Evolutionary conservation across 2,329 filamentous ascomycete genomes (phyloP).

Genomic region (Fusarium palustre): DNA sequence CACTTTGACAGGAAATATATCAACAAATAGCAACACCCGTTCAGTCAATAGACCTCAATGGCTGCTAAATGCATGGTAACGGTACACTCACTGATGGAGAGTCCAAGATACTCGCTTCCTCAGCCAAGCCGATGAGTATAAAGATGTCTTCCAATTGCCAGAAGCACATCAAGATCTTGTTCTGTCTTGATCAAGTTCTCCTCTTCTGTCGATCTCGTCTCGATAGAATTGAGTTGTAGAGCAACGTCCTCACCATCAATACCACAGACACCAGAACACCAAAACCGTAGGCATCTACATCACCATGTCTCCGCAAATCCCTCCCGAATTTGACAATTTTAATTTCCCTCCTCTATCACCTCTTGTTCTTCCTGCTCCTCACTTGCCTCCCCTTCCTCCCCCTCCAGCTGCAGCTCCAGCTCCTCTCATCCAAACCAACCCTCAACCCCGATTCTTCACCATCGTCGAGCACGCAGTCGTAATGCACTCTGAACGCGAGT

Average conservation of each 20-base stretch:
- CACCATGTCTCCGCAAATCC: not conserved
- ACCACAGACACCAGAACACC: not conserved
- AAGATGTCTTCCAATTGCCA: not conserved
- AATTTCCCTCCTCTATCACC: not conserved
- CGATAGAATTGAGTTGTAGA: not conserved
- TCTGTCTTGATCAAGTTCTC: accelerated
- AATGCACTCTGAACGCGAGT: not conserved
- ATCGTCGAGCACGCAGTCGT: not conserved
- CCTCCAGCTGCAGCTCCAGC: not conserved
- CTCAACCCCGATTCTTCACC: not conserved
- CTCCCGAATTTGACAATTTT: not conserved
- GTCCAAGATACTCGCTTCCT: not conserved
- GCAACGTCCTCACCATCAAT: not conserved
- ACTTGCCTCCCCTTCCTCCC: too few species aligned
- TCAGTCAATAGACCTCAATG: not conserved
- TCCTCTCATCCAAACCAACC: not conserved
- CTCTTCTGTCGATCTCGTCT: not conserved
- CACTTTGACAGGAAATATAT: not conserved
- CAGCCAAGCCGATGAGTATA: not conserved
- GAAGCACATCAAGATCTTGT: not conserved
- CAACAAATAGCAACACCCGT: not conserved
- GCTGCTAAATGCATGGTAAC: not conserved
- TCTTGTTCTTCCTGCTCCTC: not conserved
- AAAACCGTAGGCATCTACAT: not conserved
- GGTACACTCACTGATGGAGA: not conserved